Base-by-base conservation (phyloP, 1,284 basidiomycete species). In the Boletus semigastroideus region DNA sequence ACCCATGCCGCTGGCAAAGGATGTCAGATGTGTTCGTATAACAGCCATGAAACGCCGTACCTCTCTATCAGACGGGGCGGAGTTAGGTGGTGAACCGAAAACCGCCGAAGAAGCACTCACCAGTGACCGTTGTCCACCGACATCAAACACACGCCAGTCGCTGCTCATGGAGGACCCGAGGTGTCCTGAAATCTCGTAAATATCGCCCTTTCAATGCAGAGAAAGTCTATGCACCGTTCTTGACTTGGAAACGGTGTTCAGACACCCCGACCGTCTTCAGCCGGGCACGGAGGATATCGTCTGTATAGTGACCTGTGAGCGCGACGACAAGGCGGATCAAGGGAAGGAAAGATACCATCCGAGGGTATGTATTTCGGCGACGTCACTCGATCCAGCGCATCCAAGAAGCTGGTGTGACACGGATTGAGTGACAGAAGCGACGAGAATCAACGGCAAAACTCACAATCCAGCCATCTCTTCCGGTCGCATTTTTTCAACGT, bases 381-480 rank as follows among this genome's bases (percentile, higher is more conserved):
- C 1, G 77, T 72, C 20, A 78, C 71, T 40, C 77, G 67, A 31
- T 70, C 67, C 17, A 78, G 54, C 11, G 65, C 70, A 52, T 78
- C 74, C 27, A 79, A 59, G 62, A 75, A 78, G 63, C 78, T 79
- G 51, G 4, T 42, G 27, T 6, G 34, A 53, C 27, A 37, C n/a
- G n/a, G 17, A 17, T 25, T 61, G 19, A 55, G 25, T 22, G 37
- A 1, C 8, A 30, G 4, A 14, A 22, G 36, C 4, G 34, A 36
- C 38, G 13, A 19, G 16, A 5, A 19, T 1, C 4, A 22, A 9
- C 3, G 37, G 30, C 14, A 36, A 5, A 25, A 67, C 72, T 49
- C 47, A 73, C 73, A 74, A 73, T 36, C 72, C 73, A 36, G 69
- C 69, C 62, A 72, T 69, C 44, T 73, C 72, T 50, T 74, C 72